A percentile compares a stretch with the other conserved stretches of the same genome.
Evolutionary conservation across 2,329 filamentous ascomycete species (phyloP).

Genomic region (Colletotrichum spaethianum): DNA sequence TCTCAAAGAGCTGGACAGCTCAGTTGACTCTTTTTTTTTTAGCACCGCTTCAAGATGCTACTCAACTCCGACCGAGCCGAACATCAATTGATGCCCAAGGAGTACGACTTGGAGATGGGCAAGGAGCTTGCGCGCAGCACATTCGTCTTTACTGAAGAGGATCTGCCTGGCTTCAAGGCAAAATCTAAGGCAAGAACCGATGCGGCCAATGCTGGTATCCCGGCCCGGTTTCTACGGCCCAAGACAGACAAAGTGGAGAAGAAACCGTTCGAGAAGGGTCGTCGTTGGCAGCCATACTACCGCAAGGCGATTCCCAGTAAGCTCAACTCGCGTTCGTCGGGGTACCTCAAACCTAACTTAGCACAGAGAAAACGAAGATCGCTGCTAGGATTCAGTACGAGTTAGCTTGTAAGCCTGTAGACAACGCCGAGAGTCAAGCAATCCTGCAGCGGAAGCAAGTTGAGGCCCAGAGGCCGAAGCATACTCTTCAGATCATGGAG

Average conservation of each 20-base stretch:
- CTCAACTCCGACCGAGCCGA: slow-evolving; percentile 74
- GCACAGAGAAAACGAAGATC: slow-evolving; percentile 81
- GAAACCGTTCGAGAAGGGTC: slow-evolving; percentile 60
- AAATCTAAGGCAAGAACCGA: slow-evolving; percentile 71
- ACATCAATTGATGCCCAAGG: slow-evolving; percentile 85
- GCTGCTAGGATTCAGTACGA: slow-evolving; percentile 82
- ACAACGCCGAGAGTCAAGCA: slow-evolving; percentile 56
- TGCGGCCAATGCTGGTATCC: slow-evolving; percentile 71
- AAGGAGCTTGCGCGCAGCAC: slow-evolving; percentile 72
- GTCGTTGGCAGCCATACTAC: slow-evolving; percentile 71
- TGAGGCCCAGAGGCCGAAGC: slow-evolving; percentile 65
- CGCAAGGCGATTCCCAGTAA: slow-evolving; percentile 82
- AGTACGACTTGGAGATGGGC: slow-evolving; percentile 85
- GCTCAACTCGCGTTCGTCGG: slow-evolving; percentile 45
- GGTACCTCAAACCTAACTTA: background rate
- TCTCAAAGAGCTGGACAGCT: background rate
- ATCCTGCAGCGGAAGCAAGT: slow-evolving; percentile 53
- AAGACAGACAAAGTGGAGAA: slow-evolving; percentile 60
- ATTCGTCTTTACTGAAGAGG: slow-evolving; percentile 93
- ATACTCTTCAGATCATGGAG: slow-evolving; percentile 65
- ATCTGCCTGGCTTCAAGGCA: slow-evolving; percentile 74
- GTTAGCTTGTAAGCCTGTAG: slow-evolving; percentile 63
- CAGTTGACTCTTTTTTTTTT: background rate
- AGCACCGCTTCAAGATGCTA: slow-evolving; percentile 74
- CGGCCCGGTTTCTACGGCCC: slow-evolving; percentile 66